Conservation (phyloP, 345 rosid genomes). For the Hypericum perforatum region DNA sequence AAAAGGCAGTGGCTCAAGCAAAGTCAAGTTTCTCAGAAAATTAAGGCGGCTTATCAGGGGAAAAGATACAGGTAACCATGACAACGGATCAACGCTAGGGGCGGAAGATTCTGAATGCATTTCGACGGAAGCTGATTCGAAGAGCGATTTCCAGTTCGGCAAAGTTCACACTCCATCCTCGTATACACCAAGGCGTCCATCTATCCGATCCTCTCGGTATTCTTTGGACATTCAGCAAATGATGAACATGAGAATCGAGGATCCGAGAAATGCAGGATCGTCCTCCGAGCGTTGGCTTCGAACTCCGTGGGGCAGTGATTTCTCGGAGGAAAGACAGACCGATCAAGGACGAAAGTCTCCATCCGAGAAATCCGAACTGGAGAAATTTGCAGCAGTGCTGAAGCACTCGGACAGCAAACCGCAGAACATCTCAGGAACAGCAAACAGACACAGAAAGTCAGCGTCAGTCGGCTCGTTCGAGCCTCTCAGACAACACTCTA, state of each 20-base stretch:
- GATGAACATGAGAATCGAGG: conserved; percentile 26
- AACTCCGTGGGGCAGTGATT: conserved; percentile 6
- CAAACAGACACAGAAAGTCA: conserved; percentile 30
- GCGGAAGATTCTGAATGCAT: conserved; percentile 26
- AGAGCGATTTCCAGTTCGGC: conserved; percentile 13
- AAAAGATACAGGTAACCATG: conserved; percentile 37
- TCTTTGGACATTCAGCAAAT: conserved; percentile 46
- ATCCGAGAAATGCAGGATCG: conserved; percentile 21
- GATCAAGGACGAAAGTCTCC: conserved; percentile 5
- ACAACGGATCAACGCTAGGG: conserved; percentile 13
- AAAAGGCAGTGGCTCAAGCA: conserved; percentile 33
- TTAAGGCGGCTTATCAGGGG: conserved; percentile 54
- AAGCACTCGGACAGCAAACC: conserved; percentile 27
- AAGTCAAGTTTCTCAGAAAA: conserved; percentile 45
- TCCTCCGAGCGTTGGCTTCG: conserved; percentile 11
- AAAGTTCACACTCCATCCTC: conserved; percentile 17
- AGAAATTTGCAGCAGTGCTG: conserved; percentile 53
- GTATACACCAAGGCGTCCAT: conserved; percentile 14
- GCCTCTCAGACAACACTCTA: not conserved
- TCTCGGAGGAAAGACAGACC: conserved; percentile 5
- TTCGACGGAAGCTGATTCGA: conserved; percentile 17
- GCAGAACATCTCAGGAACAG: not conserved
- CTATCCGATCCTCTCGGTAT: conserved; percentile 10
- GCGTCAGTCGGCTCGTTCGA: conserved; percentile 23
- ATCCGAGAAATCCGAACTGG: conserved; percentile 37